Conservation (phyloP, 2,329 filamentous ascomycete genomes). For the Cadophora luteo-olivacea region DNA sequence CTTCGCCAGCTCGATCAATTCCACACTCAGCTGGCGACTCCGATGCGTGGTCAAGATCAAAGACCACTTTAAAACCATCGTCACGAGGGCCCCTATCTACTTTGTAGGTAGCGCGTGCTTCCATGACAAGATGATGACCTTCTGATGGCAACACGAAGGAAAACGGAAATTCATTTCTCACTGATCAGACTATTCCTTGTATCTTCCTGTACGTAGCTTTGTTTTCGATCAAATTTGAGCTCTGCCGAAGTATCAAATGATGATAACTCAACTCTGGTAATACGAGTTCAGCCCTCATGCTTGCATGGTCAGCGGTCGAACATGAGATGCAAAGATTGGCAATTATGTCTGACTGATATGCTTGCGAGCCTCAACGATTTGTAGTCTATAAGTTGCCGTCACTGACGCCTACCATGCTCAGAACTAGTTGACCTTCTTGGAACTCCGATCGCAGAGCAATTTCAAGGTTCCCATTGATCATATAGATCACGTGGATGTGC, state of each 20-base stretch:
- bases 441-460: neutral
- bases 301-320: constrained; percentile 52
- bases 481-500: neutral
- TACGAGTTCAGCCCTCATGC: constrained; percentile 56
- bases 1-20: constrained; percentile 65
- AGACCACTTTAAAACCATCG: constrained; percentile 82
- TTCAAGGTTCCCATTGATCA: neutral
- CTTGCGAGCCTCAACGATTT: neutral
- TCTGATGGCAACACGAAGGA: constrained; percentile 62
- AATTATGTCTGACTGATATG: constrained; percentile 26
- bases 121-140: constrained; percentile 75
- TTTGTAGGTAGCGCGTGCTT: constrained; percentile 50
- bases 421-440: neutral
- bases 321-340: constrained; percentile 48
- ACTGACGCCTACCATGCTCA: neutral
- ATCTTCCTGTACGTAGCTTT: constrained; percentile 16
- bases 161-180: neutral
- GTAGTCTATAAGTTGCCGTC: neutral
- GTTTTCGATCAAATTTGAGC: neutral
- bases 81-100: constrained; percentile 66
- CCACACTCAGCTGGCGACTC: constrained; percentile 71
- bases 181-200: neutral
- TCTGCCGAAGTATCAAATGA: constrained; percentile 32
- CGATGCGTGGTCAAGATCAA: constrained; percentile 74
- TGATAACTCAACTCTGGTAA: constrained; percentile 54